These are phyloP conservation scores for Bruguiera parviflora DNA, from an alignment of 345 rosid species.

Conservation along the genomic window DNA sequence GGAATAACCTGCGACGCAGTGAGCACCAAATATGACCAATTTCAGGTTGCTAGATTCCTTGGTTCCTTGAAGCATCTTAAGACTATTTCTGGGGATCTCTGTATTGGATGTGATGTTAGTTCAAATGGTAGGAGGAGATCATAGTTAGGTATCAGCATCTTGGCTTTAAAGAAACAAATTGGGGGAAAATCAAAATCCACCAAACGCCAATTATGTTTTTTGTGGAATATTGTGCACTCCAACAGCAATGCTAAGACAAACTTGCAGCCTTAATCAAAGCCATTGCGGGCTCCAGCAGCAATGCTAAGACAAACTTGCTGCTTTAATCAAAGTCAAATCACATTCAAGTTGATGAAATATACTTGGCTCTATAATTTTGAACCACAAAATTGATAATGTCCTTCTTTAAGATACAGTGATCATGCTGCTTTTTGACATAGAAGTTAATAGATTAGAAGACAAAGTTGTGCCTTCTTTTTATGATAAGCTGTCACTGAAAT, in stretches of 20 bases:
- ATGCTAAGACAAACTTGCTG: constrained; percentile 24
- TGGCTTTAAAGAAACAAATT: background rate
- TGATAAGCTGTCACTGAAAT: constrained; percentile 22
- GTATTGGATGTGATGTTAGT: background rate
- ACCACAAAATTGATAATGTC: constrained; percentile 24
- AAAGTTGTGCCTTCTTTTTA: constrained; percentile 21
- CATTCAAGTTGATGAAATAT: constrained; percentile 28
- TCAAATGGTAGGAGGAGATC: constrained; percentile 7
- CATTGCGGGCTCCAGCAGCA: constrained; percentile 18
- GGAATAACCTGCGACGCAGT: background rate
- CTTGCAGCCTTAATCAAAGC: constrained; percentile 30
- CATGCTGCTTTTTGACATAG: constrained; percentile 16
- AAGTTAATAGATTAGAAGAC: constrained; percentile 13
- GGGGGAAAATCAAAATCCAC: constrained; percentile 18
- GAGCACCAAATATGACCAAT: constrained; percentile 2
- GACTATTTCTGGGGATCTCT: constrained; percentile 4
- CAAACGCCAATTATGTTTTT: constrained; percentile 18
- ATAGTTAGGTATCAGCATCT: constrained; percentile 7
- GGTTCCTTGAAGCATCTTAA: constrained; percentile 10
- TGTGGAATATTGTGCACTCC: constrained; percentile 9
- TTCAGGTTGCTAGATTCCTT: constrained; percentile 4
- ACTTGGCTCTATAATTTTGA: constrained; percentile 21
- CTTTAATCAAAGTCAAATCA: constrained; percentile 38
- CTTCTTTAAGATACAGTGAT: constrained; percentile 21
- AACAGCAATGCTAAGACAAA: constrained; percentile 22